Percentiles rank a stretch among this genome's conserved stretches.
phyloP scores from a whole-genome alignment of 1,139 yeast genomes.

The Debaryomyces robertsiae region DNA sequence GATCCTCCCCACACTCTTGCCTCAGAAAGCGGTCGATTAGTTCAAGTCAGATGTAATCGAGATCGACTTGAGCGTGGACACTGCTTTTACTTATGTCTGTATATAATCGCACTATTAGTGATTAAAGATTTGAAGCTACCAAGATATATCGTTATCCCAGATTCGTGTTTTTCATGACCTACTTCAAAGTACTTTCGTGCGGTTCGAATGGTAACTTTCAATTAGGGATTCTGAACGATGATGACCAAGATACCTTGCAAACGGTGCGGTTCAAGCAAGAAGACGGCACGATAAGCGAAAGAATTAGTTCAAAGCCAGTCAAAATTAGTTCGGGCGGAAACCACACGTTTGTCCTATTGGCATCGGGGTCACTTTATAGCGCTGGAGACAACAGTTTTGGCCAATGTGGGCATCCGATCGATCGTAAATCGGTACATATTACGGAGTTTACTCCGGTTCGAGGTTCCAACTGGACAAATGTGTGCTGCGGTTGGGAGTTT shows the following conservation, averaged over 20 bases:
- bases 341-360: conserved; percentile 67
- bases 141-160: not conserved
- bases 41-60: too few relatives aligned
- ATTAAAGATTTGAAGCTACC: not conserved
- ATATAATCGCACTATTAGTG: not conserved
- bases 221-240: conserved; percentile 62
- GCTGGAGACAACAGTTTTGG: conserved; percentile 62
- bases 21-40: too few relatives aligned
- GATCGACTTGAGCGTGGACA: too few relatives aligned
- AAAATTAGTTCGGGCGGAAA: conserved; percentile 80
- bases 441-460: conserved; percentile 28
- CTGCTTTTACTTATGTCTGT: not conserved
- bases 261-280: conserved; percentile 24
- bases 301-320: conserved; percentile 24
- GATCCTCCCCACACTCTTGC: too few relatives aligned
- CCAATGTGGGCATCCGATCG: conserved; percentile 49
- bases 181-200: conserved; percentile 49
- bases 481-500: conserved; percentile 81
- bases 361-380: conserved; percentile 54
- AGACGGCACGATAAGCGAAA: conserved; percentile 13
- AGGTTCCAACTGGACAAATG: conserved; percentile 40
- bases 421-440: conserved; percentile 10
- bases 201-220: conserved; percentile 88
- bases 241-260: conserved; percentile 48
- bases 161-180: not conserved